Base-by-base conservation (phyloP, 148 eudicot species). In the Cornus kousa region DNA sequence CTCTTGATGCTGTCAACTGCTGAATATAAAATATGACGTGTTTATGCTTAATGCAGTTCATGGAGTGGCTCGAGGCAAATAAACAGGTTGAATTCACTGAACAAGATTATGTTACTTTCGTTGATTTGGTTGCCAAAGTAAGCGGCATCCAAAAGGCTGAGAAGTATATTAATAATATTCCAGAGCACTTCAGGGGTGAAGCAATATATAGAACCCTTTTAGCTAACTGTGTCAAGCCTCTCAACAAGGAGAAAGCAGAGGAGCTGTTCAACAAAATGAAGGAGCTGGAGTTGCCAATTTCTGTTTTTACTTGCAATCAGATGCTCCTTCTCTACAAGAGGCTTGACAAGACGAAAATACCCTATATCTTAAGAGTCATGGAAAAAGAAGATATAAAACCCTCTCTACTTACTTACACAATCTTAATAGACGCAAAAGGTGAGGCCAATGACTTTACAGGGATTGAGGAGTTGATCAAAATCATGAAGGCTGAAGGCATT, bases 61-160 rank as follows among this genome's bases (percentile, higher is more conserved):
- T n/a, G 24, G 24, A 62, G 22, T 62, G 66, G 66, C 66, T 62
- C 3, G 24, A 62, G 66, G 66, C 66, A 62, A 62, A 20, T 62
- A 62, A 62, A 24, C 66, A 62, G 66, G 24, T 62, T 62, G 66
- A 62, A n/a, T 62, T 62, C 22, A 62, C 66, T 62, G 66, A 62
- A 62, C 22, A 19, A 5, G 66, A 62, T 62, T 62, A 62, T 20
- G 66, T 24, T 62, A 20, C 66, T 62, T 14, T 0, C 4, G 66
- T 62, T n/a, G 66, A 62, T 62, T 62, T 62, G 23, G 19, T 62
- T 62, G 66, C 66, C 66, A 62, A 62, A 62, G 66, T 62, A 62
- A 7, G 66, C 23, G 23, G 66, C 66, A 20, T 62, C 66, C 66
- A 62, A 6, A 62, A 62, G 19, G 66, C 66, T n/a, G 66, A n/a